These are phyloP conservation scores for Globisporangium recalcitrans DNA, from an alignment of 352 stramenopile species.

Conservation along the genomic window DNA sequence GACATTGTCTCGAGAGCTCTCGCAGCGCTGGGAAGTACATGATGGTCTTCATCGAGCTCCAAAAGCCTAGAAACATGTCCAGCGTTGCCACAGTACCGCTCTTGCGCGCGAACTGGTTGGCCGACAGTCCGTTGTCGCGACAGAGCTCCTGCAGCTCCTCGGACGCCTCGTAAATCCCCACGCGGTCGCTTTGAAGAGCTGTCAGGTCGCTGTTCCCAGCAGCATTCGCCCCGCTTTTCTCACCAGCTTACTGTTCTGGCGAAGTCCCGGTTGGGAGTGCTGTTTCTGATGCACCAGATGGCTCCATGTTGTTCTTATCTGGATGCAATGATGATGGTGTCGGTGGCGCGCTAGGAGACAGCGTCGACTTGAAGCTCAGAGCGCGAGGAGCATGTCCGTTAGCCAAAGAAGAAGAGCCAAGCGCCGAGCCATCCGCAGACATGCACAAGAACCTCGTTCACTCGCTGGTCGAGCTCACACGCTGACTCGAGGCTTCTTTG, in stretches of 20 bases:
- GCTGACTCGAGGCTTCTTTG: too few species aligned
- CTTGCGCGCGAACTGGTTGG: conserved; percentile 48
- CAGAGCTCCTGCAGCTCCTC: conserved; percentile 61
- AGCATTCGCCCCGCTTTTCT: neutral
- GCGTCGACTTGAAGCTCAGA: conserved; percentile 2
- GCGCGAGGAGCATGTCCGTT: neutral
- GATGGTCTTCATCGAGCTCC: conserved; percentile 60
- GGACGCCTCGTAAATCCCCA: conserved; percentile 35
- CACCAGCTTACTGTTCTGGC: neutral
- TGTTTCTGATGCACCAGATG: neutral
- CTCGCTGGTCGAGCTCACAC: too few species aligned
- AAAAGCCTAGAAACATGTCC: conserved; percentile 81
- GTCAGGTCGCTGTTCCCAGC: conserved; percentile 17
- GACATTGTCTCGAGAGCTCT: conserved; percentile 75
- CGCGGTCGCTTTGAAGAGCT: conserved; percentile 25
- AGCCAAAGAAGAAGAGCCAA: neutral
- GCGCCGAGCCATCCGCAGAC: neutral
- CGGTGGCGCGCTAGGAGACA: neutral
- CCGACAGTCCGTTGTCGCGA: conserved; percentile 54
- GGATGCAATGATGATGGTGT: neutral
- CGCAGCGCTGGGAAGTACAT: conserved; percentile 54
- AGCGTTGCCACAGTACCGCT: conserved; percentile 32
- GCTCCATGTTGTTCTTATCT: neutral
- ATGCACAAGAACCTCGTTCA: neutral
- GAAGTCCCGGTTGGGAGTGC: neutral